Evolutionary conservation across 208 protist species (phyloP), one percentile per base, ranked within the genome.

Genomic region (Trypanosoma conorhini): DNA sequence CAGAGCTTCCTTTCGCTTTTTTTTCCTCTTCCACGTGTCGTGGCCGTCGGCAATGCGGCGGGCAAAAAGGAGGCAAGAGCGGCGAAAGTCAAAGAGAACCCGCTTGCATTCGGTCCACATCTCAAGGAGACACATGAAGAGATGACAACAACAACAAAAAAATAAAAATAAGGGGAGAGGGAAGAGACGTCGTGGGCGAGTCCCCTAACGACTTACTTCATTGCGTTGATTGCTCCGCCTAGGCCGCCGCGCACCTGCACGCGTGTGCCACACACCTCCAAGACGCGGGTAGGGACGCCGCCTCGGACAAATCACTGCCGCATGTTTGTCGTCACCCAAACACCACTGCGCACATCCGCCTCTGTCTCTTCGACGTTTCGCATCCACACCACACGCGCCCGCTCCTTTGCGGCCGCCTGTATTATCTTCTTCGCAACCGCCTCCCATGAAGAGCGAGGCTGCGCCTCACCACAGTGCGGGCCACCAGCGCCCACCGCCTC

Each of bases 281-380:
- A 26, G 1, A 26, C 5, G 22, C 17, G 50, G 26, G 22, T 1
- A 21, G 60, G 13, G n/a, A 33, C 21, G 31, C 15, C 28, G 35
- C 40, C 51, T 59, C 38, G 19, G 30, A 46, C 63, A 8, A 35
- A 26, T 77, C 26, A 81, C 71, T 84, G 80, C 24, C 62, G 51
- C 67, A 81, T 85, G 50, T 30, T 86, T 19, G 84, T 93, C 15
- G 91, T 96, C 63, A 92, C 87, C 88, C 91, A 96, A 40, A 93
- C 74, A 19, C 79, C 81, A 62, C 84, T 91, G 26, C 73, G 70
- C 22, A 56, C 67, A 69, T 78, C 46, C 22, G 75, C 70, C 31
- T 63, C 58, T 13, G 60, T 59, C 66, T 96, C 91, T 13, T 82
- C 63, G 60, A 97, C 71, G 52, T 93, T 95, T 15, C 56, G 62